These are phyloP conservation scores for Penicillium simplicissimum DNA, from an alignment of 495 filamentous ascomycete species.

Conservation along the genomic window DNA sequence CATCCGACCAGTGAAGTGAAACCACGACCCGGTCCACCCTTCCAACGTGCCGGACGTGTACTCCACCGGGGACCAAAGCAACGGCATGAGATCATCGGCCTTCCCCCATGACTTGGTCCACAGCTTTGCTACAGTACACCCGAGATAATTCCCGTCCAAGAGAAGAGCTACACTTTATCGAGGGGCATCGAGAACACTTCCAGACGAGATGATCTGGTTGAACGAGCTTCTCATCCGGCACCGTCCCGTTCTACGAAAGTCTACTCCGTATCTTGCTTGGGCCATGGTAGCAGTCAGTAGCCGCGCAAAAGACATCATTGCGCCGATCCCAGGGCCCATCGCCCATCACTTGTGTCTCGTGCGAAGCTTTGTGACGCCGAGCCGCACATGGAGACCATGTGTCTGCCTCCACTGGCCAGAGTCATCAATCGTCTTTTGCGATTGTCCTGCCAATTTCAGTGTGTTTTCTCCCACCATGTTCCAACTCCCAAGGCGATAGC, in stretches of 20 bases:
- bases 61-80: conserved; percentile 10
- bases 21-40: background rate
- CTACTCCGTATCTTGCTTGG: background rate
- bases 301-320: conserved; percentile 28
- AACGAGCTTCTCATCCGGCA: background rate
- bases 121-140: background rate
- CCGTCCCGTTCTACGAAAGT: background rate
- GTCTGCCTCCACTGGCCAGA: background rate
- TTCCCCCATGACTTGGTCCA: background rate
- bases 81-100: conserved; percentile 4
- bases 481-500: background rate
- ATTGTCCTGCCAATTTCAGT: background rate
- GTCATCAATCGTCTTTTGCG: too few species aligned
- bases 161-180: background rate
- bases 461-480: background rate
- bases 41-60: background rate
- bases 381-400: background rate
- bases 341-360: too few species aligned
- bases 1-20: background rate
- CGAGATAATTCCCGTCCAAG: background rate
- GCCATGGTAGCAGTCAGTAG: background rate
- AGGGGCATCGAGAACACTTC: background rate
- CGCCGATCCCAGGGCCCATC: conserved; percentile 26
- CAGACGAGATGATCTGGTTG: background rate
- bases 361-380: background rate